Base-by-base conservation (phyloP, 1,284 basidiomycete genomes). In the Malassezia arunalokei region DNA sequence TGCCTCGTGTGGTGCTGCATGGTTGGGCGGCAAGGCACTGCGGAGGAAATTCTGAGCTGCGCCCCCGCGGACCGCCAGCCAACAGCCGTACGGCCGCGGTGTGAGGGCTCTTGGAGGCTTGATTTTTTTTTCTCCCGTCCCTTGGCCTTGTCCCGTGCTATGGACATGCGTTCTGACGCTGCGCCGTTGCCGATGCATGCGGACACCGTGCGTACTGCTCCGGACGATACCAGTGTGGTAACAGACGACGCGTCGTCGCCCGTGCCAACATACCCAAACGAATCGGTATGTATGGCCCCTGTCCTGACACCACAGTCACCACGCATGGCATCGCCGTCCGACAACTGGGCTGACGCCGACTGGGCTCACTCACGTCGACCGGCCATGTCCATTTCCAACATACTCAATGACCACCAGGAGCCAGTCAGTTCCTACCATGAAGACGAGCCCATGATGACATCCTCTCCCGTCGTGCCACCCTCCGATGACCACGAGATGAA, bases 341-440 rank as follows among this genome's bases (percentile, higher is more conserved):
- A 54, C n/a, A 40, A 48, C 15, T 42, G 38, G 43, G 24, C 29
- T 17, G 51, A 42, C 15, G 46, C 45, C 12, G 35, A 17, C 7
- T 54, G 51, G 51, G 32, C 30, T n/a, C 39, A 54, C n/a, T 47
- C 46, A 9, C 40, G 47, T 20, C 52, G 39, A 40, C 53, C 53
- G 5, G 40, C 45, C 14, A 55, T 55, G 53, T 37, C 53, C 2
- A 35, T 55, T 14, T 55, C 53, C 5, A 55, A 40, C 40, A 45
- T 55, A 8, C 41, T 55, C 8, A 55, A 55, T 37, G 42, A 50
- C 8, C 46, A 49, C 30, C 20, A 24, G 20, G 29, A 28, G 20
- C 32, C 32, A 6, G 17, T 12, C 20, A 8, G 33, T 11, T 15
- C n/a, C 20, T 17, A 9, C n/a, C n/a, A 40, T 7, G 44, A 47